Conservation (phyloP, 176 grass and related monocot genomes). For the Puya raimondii region DNA sequence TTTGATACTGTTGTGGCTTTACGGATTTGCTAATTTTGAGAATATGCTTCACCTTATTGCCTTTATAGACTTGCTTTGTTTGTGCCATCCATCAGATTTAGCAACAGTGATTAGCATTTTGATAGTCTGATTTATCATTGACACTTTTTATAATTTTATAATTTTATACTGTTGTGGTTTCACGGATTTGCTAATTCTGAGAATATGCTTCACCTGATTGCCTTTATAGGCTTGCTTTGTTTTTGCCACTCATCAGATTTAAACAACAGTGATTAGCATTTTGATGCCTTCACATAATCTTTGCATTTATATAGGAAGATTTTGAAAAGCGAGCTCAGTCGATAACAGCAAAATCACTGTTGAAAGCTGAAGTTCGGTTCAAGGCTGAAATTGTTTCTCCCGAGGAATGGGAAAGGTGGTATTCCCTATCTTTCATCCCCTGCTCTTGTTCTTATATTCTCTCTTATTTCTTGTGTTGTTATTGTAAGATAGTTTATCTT, state of each 20-base stretch:
- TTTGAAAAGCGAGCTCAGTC: constrained; percentile 78
- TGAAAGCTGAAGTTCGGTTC: constrained; percentile 80
- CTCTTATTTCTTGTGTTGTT: not conserved
- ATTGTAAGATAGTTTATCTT: not conserved
- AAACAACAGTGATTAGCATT: not conserved
- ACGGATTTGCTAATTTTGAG: not conserved
- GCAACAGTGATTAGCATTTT: not conserved
- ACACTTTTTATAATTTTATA: not conserved
- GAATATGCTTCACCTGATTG: not conserved
- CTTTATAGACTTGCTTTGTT: not conserved
- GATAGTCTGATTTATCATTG: no score
- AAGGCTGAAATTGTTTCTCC: constrained; percentile 85
- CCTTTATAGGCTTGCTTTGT: not conserved
- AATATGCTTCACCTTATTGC: not conserved
- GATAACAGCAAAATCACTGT: constrained; percentile 56
- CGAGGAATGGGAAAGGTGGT: constrained; percentile 96
- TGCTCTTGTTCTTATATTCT: not conserved
- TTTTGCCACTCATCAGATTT: not conserved
- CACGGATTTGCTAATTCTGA: not conserved
- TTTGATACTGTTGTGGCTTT: not conserved
- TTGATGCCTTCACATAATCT: constrained; percentile 13
- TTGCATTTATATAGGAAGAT: constrained; percentile 51
- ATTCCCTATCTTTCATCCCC: not conserved
- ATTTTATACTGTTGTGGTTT: not conserved
- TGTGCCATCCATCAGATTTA: not conserved